Base-by-base conservation (phyloP, 768 basidiomycete genomes). In the Xerocomellus dryophilus region DNA sequence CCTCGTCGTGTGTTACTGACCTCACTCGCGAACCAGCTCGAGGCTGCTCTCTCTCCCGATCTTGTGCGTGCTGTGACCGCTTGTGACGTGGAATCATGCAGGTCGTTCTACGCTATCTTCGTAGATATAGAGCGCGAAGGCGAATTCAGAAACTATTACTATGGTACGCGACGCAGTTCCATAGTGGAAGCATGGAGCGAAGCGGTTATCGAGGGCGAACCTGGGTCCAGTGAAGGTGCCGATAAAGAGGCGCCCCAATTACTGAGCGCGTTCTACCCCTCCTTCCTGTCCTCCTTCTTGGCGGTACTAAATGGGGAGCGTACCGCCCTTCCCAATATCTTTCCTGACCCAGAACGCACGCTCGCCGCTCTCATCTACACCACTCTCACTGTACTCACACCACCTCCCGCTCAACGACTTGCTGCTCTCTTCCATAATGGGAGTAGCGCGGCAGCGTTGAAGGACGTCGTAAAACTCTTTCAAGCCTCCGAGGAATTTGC, bases 91-190 rank as follows among this genome's bases (percentile, higher is more conserved):
- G 74, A 80, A 12, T 78, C 81, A 5, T 94, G 91, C 73, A 83
- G 83, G 56, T 78, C 78, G 47, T 93, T 93, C 71, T 93, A 88
- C 62, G 74, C 81, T 21, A 93, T 98, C 46, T 99, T 98, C 69
- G 82, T 81, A 51, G 83, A 88, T 62, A 98, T 99, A 53, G 90
- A 96, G 62, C 80, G 96, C 47, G 93, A 94, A 69, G 79, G 83
- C 3, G 97, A 98, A 68, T 99, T 96, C 69, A 80, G 90, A 54
- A 89, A 88, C 64, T 98, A 97, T 67, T 99, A 98, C 74, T 91
- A 93, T 71, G 90, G 90, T 12, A 87, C 91, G 10, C 78, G 92
- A 27, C 77, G 93, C 51, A 76, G 80, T 14, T 61, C 75, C 15
- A 69, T 96, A 14, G 76, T 91, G 39, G 73, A 81, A 15, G 62